phyloP scores from a whole-genome alignment of 2,329 filamentous ascomycete species.

The Penicillium sp. region DNA sequence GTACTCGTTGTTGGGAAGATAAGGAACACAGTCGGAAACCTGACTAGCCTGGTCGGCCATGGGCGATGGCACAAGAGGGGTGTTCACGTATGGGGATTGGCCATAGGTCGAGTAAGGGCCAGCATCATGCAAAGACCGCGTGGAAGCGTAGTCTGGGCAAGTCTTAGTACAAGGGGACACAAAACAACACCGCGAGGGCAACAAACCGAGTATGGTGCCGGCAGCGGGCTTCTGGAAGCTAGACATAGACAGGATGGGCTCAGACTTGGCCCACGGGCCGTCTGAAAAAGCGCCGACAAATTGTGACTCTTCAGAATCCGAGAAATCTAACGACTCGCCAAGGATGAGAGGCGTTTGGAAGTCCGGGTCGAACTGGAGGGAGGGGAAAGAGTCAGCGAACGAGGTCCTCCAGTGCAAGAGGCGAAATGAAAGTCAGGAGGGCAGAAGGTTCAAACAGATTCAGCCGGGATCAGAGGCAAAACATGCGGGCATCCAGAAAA shows the following conservation, averaged over 20 bases:
- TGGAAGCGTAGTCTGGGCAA: constrained; percentile 36
- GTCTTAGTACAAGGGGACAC: constrained; percentile 10
- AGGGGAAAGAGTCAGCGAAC: constrained; percentile 16
- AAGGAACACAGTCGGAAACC: constrained; percentile 42
- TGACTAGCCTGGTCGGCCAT: constrained; percentile 43
- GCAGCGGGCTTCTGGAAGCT: constrained; percentile 75
- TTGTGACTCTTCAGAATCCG: constrained; percentile 46
- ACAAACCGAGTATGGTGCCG: constrained; percentile 79
- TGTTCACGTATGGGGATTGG: constrained; percentile 39
- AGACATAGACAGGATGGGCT: constrained; percentile 73
- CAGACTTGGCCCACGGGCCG: constrained; percentile 55
- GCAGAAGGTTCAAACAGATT: constrained; percentile 9
- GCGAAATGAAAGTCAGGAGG: constrained; percentile 3
- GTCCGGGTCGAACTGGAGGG: constrained; percentile 41
- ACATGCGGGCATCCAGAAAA: constrained; percentile 27
- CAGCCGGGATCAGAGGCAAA: constrained; percentile 16
- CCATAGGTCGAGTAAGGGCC: constrained; percentile 42
- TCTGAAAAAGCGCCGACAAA: constrained; percentile 47
- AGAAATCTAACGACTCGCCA: constrained; percentile 48
- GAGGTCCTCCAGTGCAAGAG: constrained; percentile 5
- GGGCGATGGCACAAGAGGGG: constrained; percentile 40
- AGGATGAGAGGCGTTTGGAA: constrained; percentile 49
- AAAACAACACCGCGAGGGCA: neutral
- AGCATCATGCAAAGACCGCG: constrained; percentile 40
- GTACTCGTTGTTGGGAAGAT: constrained; percentile 39